Percentiles rank a stretch among this genome's conserved stretches.
These are phyloP conservation scores for Cenchrus fungigraminus DNA, from an alignment of 176 grass and related monocot species.

Conservation along the genomic window DNA sequence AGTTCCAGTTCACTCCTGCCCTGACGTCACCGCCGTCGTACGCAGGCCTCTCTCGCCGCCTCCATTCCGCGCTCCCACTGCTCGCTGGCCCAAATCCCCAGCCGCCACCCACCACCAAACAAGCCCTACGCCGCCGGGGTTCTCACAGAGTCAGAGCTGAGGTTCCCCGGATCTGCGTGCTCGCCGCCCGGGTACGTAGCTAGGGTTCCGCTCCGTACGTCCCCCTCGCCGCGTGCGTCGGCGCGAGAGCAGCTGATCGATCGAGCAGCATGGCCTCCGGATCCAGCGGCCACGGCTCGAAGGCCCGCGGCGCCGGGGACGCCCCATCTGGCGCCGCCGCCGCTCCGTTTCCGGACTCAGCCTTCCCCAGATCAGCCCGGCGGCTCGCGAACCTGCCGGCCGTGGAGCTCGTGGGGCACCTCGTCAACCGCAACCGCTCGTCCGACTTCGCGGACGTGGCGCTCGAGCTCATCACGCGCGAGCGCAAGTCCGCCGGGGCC, in stretches of 20 bases:
- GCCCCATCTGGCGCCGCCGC: background rate
- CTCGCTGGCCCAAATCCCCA: background rate
- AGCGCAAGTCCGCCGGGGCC: background rate
- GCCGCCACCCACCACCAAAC: background rate
- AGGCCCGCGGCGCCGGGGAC: background rate
- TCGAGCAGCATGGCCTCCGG: background rate
- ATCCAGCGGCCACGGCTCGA: background rate
- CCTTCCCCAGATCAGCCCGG: background rate
- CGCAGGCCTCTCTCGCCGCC: too few relatives aligned
- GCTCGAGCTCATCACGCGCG: background rate
- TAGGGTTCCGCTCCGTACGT: background rate
- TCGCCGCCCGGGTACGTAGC: background rate
- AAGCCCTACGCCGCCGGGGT: background rate
- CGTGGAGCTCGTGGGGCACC: background rate
- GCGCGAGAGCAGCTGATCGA: background rate
- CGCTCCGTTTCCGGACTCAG: background rate
- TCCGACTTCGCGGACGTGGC: background rate
- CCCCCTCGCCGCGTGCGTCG: background rate
- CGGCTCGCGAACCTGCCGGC: background rate
- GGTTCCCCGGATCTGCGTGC: too few relatives aligned
- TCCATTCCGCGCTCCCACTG: background rate
- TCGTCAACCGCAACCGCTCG: background rate
- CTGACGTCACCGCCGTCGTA: background rate
- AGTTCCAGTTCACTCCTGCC: background rate
- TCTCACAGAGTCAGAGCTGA: background rate